Percentiles rank a stretch among this genome's conserved stretches.
phyloP scores from a whole-genome alignment of 768 basidiomycete species.

The Tricholoma bakamatsutake region DNA sequence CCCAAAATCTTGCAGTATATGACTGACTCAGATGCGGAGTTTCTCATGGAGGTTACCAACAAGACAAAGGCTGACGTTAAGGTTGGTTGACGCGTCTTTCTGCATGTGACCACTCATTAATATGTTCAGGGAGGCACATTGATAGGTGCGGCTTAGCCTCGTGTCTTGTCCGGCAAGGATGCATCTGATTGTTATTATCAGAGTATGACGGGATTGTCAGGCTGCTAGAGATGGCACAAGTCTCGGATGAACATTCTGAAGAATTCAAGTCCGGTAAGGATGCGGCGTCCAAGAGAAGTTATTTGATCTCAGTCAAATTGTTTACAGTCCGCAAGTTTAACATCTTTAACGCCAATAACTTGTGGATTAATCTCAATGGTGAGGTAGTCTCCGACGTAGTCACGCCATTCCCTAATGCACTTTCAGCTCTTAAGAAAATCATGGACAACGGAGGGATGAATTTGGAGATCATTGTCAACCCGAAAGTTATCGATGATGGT shows the following conservation, averaged over 20 bases:
- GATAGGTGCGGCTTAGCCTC: slow-evolving; percentile 32
- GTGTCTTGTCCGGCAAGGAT: neutral
- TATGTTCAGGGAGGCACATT: slow-evolving; percentile 58
- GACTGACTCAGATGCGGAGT: slow-evolving; percentile 68
- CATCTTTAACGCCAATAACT: slow-evolving; percentile 72
- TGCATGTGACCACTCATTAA: neutral
- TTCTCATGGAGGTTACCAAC: slow-evolving; percentile 87
- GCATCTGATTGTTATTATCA: slow-evolving; percentile 4
- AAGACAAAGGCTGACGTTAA: slow-evolving; percentile 79
- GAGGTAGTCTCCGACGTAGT: neutral
- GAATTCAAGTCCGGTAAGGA: slow-evolving; percentile 66
- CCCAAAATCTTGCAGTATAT: slow-evolving; percentile 74
- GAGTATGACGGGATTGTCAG: slow-evolving; percentile 73
- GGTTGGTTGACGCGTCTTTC: slow-evolving; percentile 7
- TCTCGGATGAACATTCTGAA: slow-evolving; percentile 73
- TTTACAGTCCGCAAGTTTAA: slow-evolving; percentile 63
- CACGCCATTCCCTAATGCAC: neutral
- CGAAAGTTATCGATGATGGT: slow-evolving; percentile 63
- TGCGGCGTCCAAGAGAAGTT: neutral
- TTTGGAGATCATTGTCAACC: slow-evolving; percentile 78
- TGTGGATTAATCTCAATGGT: slow-evolving; percentile 39
- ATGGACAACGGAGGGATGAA: slow-evolving; percentile 64
- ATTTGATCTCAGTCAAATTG: neutral
- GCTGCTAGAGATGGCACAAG: slow-evolving; percentile 79
- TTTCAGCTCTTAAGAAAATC: slow-evolving; percentile 64